Evolutionary conservation across 495 filamentous ascomycete genomes (phyloP).

Genomic region (Astrothelium subdiscretum): DNA sequence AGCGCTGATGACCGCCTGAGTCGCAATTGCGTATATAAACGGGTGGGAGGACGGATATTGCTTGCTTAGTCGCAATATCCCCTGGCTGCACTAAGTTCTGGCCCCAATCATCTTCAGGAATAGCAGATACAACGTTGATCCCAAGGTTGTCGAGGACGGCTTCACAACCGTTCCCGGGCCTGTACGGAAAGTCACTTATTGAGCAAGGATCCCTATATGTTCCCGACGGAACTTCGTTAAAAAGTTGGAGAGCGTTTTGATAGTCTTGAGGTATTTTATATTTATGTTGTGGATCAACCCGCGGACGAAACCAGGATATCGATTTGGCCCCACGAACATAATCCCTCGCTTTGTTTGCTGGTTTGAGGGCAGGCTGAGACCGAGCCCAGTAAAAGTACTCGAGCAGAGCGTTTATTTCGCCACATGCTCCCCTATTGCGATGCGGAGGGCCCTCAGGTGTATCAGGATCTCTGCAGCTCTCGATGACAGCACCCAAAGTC

Average conservation of each 20-base stretch:
- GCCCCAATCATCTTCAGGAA: background rate
- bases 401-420: background rate
- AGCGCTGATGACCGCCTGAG: background rate
- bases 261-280: no score
- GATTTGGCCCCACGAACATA: background rate
- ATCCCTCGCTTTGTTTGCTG: background rate
- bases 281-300: no score
- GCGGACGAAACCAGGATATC: background rate
- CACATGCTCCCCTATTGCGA: background rate
- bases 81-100: background rate
- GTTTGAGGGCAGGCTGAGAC: background rate
- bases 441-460: background rate
- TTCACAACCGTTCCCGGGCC: background rate
- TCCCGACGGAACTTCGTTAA: background rate
- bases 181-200: background rate
- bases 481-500: background rate
- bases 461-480: background rate
- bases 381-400: background rate
- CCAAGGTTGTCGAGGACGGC: background rate
- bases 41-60: background rate
- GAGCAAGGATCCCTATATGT: background rate
- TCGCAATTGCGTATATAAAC: background rate
- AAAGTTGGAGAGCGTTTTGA: background rate
- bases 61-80: background rate
- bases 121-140: background rate